Conservation (phyloP, 2,329 filamentous ascomycete genomes). For the Claviceps sp. region DNA sequence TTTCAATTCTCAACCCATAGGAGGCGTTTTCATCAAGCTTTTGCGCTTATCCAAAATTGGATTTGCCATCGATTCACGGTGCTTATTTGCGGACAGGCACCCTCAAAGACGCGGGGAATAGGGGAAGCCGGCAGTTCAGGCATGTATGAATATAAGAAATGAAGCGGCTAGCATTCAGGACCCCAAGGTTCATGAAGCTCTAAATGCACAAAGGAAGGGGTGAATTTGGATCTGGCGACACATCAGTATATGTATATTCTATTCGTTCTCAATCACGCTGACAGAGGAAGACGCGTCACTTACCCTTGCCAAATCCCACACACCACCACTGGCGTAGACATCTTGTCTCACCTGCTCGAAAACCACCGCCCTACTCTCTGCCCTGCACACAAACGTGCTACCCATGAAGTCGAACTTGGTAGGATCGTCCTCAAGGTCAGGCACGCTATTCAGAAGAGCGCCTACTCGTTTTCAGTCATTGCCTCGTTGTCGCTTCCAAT, state of each 20-base stretch:
- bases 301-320: constrained; percentile 69
- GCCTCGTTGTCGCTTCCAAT: neutral
- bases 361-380: constrained; percentile 56
- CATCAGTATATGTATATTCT: neutral
- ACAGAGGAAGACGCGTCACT: constrained; percentile 3
- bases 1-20: too few species aligned
- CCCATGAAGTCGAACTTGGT: constrained; percentile 57
- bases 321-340: constrained; percentile 55
- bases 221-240: constrained; percentile 31
- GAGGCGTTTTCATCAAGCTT: too few species aligned
- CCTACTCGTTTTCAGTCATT: constrained; percentile 27
- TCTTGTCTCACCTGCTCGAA: constrained; percentile 54
- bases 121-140: neutral
- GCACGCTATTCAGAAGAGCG: constrained; percentile 52
- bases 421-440: constrained; percentile 40
- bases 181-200: constrained; percentile 11
- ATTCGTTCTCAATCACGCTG: neutral
- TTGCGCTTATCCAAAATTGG: too few species aligned
- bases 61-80: too few species aligned
- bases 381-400: constrained; percentile 54
- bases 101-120: too few species aligned
- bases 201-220: constrained; percentile 32
- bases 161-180: neutral
- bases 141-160: constrained; percentile 5
- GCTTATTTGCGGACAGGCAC: too few species aligned